Percentiles rank a stretch among this genome's conserved stretches.
Evolutionary conservation across 257 asterid species (phyloP).

Genomic region (Scutellaria barbata): DNA sequence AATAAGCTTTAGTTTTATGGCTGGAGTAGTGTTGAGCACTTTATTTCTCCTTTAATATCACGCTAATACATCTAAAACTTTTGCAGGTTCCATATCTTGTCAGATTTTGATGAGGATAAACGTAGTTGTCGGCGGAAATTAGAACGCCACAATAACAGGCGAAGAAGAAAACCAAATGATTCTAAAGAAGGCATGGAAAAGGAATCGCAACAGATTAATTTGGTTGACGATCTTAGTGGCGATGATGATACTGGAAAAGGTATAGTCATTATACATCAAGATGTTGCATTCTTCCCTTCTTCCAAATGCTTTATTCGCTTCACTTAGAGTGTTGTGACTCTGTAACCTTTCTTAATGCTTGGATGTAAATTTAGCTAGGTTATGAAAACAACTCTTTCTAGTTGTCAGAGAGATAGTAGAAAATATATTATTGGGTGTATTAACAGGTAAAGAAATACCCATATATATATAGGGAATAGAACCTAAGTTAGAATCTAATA

Average conservation of each 20-base stretch:
- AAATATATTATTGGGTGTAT: no score
- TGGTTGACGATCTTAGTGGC: slow-evolving; percentile 62
- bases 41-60: slow-evolving; percentile 8
- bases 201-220: slow-evolving; percentile 49
- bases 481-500: no score
- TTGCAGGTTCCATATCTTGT: slow-evolving; percentile 78
- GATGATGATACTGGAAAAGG: slow-evolving; percentile 77
- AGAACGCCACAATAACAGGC: slow-evolving; percentile 87
- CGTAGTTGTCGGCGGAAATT: slow-evolving; percentile 93
- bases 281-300: background rate
- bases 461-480: no score
- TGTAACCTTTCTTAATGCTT: slow-evolving; percentile 2
- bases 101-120: slow-evolving; percentile 90
- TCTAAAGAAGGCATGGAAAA: slow-evolving; percentile 54
- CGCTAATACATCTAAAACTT: slow-evolving; percentile 27
- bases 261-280: slow-evolving; percentile 22
- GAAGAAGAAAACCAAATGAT: slow-evolving; percentile 74
- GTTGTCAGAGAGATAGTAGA: no score
- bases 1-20: background rate
- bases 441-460: no score
- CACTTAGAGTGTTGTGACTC: background rate
- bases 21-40: slow-evolving; percentile 10
- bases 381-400: background rate
- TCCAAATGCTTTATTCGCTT: slow-evolving; percentile 5
- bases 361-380: background rate